Evolutionary conservation across 805 yeast species (phyloP).

Genomic region (Ogataea paradorogensis): DNA sequence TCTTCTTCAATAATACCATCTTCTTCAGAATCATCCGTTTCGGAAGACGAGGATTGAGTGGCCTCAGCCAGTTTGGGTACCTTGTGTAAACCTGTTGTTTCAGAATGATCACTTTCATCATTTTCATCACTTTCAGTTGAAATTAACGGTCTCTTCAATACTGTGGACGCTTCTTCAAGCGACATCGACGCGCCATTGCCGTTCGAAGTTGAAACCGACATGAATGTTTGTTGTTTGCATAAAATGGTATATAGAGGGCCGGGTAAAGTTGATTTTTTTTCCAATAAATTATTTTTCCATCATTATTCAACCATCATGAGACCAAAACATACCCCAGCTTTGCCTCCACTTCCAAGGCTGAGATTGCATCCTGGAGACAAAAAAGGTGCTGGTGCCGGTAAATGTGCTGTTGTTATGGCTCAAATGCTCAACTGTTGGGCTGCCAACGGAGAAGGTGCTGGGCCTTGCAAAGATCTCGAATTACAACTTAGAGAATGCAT

Average conservation of each 20-base stretch:
- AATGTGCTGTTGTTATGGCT: constrained; percentile 80
- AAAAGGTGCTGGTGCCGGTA: constrained; percentile 49
- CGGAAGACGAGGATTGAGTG: constrained; percentile 1
- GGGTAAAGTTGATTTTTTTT: constrained; percentile 8
- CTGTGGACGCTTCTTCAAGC: neutral
- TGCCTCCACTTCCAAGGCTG: constrained; percentile 74
- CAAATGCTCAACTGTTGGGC: constrained; percentile 94
- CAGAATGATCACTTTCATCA: constrained; percentile 1
- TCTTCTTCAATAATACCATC: constrained; percentile 5
- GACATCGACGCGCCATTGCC: constrained; percentile 1
- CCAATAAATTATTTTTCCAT: neutral
- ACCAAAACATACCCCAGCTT: constrained; percentile 25
- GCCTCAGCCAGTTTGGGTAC: constrained; percentile 2
- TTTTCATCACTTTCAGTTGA: constrained; percentile 5
- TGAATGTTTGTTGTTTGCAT: constrained; percentile 1
- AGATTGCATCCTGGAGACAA: constrained; percentile 62
- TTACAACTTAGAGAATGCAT: constrained; percentile 73
- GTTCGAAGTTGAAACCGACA: constrained; percentile 6
- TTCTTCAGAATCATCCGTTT: constrained; percentile 6
- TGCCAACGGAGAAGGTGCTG: constrained; percentile 81
- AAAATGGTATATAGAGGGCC: constrained; percentile 1
- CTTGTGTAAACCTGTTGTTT: neutral
- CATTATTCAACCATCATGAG: constrained; percentile 14
- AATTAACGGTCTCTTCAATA: constrained; percentile 3
- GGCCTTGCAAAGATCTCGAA: constrained; percentile 63